Conservation (phyloP, 345 rosid species). For the Eutrema yunnanense region DNA sequence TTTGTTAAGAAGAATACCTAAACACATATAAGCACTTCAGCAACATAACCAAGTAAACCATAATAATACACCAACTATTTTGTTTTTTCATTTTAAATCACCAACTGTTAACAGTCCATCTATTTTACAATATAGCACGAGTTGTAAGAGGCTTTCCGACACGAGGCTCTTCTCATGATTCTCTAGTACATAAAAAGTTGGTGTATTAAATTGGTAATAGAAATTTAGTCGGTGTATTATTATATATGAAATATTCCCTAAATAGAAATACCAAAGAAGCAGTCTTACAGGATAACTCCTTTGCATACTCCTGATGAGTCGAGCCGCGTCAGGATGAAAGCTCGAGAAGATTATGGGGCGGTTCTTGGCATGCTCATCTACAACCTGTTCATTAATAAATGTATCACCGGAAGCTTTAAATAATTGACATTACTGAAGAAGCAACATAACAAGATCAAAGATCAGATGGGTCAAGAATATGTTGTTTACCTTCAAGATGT, state of each 20-base stretch:
- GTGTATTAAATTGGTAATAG: too few species aligned
- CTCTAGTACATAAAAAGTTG: too few species aligned
- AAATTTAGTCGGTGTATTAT: too few species aligned
- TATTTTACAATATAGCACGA: too few species aligned
- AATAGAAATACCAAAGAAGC: slow-evolving; percentile 21
- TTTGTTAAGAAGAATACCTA: slow-evolving; percentile 71
- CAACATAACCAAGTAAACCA: neutral
- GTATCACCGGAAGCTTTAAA: neutral
- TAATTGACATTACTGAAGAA: neutral
- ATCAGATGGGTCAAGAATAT: neutral
- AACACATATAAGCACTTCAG: neutral
- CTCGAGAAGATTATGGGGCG: slow-evolving; percentile 53
- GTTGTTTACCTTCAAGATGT: slow-evolving; percentile 36
- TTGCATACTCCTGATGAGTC: slow-evolving; percentile 44
- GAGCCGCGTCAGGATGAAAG: slow-evolving; percentile 66
- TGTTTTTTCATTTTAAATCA: too few species aligned
- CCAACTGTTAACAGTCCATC: too few species aligned
- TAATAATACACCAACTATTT: too few species aligned
- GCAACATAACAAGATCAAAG: neutral
- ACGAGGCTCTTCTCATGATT: too few species aligned
- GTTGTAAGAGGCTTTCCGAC: too few species aligned
- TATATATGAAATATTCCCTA: too few species aligned
- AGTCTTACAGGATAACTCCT: slow-evolving; percentile 43
- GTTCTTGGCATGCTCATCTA: slow-evolving; percentile 34
- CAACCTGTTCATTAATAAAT: slow-evolving; percentile 35